Conservation (phyloP, 768 basidiomycete genomes). For the Ramaria sp. region DNA sequence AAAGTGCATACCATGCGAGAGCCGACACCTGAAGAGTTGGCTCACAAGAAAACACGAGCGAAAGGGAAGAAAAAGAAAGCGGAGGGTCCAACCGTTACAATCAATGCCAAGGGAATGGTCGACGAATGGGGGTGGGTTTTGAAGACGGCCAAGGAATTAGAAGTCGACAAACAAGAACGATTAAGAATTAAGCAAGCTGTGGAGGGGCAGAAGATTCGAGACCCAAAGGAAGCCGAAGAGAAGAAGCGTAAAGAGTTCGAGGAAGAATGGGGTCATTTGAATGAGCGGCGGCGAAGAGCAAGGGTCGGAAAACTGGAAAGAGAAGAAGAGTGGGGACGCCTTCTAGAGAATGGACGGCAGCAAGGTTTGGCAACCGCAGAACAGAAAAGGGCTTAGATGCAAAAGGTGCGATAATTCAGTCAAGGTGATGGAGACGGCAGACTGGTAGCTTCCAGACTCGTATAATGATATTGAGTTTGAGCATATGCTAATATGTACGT, state of each 20-base stretch:
- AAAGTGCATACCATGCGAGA: slow-evolving; percentile 8
- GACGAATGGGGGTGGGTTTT: slow-evolving; percentile 9
- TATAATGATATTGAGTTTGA: no score
- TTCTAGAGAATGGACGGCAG: slow-evolving; percentile 1
- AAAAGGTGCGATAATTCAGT: no score
- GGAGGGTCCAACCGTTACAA: not conserved
- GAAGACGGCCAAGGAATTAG: not conserved
- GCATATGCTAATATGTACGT: no score
- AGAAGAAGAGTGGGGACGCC: not conserved
- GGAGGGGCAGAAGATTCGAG: slow-evolving; percentile 1
- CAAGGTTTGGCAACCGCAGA: not conserved
- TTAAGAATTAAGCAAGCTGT: slow-evolving; percentile 3
- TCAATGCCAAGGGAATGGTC: slow-evolving; percentile 6
- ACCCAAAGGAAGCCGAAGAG: not conserved
- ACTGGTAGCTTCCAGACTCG: no score
- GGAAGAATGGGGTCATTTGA: slow-evolving; percentile 7
- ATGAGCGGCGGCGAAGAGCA: slow-evolving; percentile 5
- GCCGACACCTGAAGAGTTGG: slow-evolving; percentile 6
- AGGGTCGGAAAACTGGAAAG: slow-evolving; percentile 6
- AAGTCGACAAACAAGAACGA: not conserved
- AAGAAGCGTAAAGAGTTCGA: not conserved
- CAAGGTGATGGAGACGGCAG: no score
- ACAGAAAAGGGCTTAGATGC: not conserved
- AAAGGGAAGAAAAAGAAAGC: slow-evolving; percentile 5
- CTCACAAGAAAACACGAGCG: not conserved